A percentile compares a stretch with the other conserved stretches of the same genome.
Conservation (phyloP, 768 basidiomycete species). For the Rubroboletus pulcherrimus region DNA sequence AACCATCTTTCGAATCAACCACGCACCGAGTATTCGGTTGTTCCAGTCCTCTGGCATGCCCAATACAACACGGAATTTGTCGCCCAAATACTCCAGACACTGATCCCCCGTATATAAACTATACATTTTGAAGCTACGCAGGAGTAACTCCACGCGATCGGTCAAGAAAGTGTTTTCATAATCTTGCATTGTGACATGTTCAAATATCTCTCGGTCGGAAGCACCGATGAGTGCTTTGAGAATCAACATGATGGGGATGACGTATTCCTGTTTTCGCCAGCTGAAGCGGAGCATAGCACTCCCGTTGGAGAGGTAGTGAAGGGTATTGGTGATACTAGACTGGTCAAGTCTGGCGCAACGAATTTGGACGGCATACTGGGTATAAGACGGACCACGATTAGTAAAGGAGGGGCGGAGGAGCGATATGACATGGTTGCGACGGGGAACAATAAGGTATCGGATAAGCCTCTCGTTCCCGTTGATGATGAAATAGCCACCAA, state of each 20-base stretch:
- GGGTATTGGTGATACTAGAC: constrained; percentile 87
- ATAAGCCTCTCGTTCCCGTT: constrained; percentile 99
- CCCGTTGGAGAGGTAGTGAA: constrained; percentile 97
- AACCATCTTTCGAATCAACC: constrained; percentile 80
- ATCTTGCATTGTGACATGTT: constrained; percentile 94
- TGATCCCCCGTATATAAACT: constrained; percentile 82
- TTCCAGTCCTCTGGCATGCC: constrained; percentile 92
- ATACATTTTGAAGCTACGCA: constrained; percentile 95
- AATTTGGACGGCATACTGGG: constrained; percentile 90
- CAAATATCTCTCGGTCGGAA: constrained; percentile 95
- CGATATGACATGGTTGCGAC: constrained; percentile 92
- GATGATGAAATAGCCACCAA: constrained; percentile 97
- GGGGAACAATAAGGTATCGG: constrained; percentile 93
- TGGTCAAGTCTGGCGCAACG: constrained; percentile 94
- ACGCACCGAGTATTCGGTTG: constrained; percentile 74
- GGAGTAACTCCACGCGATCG: constrained; percentile 90
- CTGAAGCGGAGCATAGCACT: constrained; percentile 95
- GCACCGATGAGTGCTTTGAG: constrained; percentile 90
- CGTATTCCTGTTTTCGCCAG: constrained; percentile 98
- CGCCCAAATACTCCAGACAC: constrained; percentile 91
- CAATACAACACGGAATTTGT: constrained; percentile 93
- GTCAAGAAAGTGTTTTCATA: constrained; percentile 96
- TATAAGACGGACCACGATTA: constrained; percentile 93
- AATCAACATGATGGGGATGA: constrained; percentile 95
- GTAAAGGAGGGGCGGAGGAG: constrained; percentile 87